Evolutionary conservation across 192 early-diverging fungal species (phyloP), one percentile per base, ranked within the genome.

Genomic region (Mortierella claussenii): DNA sequence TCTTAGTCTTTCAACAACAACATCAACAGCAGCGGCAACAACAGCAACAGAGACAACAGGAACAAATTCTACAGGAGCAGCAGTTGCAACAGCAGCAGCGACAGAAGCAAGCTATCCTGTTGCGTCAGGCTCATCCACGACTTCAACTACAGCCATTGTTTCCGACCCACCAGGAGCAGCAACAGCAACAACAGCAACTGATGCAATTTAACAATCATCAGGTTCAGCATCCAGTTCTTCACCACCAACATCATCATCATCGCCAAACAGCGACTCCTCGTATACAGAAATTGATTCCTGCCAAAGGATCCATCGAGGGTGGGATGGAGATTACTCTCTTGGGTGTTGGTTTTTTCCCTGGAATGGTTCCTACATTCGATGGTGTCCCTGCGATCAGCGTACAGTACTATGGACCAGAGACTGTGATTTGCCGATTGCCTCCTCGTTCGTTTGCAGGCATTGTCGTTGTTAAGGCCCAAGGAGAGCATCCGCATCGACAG

Each of bases 301-400:
- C 82, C 30, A 87, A 91, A 47, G 93, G 93, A 0, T 91, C 93
- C 0, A 64, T 92, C n/a, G 83, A 83, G 43, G 93, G 93, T 32
- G 93, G 93, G 3, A 68, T 86, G 4, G 90, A 89, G 37, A 67
- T 94, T 17, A 91, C 92, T 11, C 69, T 95, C 12, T 66, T 88
- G 13, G 93, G 93, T 10, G 82, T 70, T 11, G 88, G 89, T 20
- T 92, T 94, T 80, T 84, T 85, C 51, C 82, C 86, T 15, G 89
- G 86, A 15, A 81, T 95, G 21, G 81, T 86, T 4, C 91, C 90
- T 18, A 73, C 83, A 26, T 94, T 95, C 78, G 93, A 91, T 43
- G 86, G 81, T 20, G 48, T 82, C 9, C 85, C 84, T 15, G 91
- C 90, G 0, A 60, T 79, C 21, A 79, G 66, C 7, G 86, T 89